Conservation (phyloP, 768 basidiomycete species). For the Clathrus columnatus region DNA sequence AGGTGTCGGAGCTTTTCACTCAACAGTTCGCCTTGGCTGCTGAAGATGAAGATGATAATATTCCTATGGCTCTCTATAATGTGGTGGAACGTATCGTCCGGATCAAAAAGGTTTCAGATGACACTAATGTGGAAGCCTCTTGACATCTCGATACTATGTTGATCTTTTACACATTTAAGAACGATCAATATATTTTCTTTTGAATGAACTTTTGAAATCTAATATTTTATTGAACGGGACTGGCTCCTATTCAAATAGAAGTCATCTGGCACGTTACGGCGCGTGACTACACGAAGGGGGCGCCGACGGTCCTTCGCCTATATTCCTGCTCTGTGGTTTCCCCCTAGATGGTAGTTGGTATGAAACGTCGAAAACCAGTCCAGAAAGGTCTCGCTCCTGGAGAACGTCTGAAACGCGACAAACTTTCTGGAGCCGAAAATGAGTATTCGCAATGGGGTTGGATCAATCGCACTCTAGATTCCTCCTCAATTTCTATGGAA, state of each 20-base stretch:
- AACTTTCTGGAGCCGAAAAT: slow-evolving; percentile 32
- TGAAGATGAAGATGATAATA: background rate
- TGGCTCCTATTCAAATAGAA: background rate
- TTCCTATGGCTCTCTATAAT: background rate
- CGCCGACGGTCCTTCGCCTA: background rate
- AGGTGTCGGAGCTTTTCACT: background rate
- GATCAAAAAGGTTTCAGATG: background rate
- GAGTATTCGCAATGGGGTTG: slow-evolving; percentile 63
- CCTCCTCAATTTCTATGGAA: slow-evolving; percentile 53
- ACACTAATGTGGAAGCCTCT: background rate
- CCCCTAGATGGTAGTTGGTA: slow-evolving; percentile 34
- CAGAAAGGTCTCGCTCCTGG: slow-evolving; percentile 50
- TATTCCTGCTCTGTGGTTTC: slow-evolving; percentile 10
- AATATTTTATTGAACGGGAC: too few relatives aligned
- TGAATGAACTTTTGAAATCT: too few relatives aligned
- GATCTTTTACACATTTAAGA: too few relatives aligned
- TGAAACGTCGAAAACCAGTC: slow-evolving; percentile 46
- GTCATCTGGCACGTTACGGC: background rate
- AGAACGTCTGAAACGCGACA: slow-evolving; percentile 51
- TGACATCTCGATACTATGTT: background rate
- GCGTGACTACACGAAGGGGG: background rate
- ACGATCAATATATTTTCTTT: too few relatives aligned
- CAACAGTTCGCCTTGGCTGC: background rate
- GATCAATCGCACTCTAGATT: slow-evolving; percentile 56
- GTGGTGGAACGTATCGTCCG: background rate